A percentile compares a stretch with the other conserved stretches of the same genome.
phyloP scores from a whole-genome alignment of 2,329 filamentous ascomycete genomes.

The Lizonia empirigonia region DNA sequence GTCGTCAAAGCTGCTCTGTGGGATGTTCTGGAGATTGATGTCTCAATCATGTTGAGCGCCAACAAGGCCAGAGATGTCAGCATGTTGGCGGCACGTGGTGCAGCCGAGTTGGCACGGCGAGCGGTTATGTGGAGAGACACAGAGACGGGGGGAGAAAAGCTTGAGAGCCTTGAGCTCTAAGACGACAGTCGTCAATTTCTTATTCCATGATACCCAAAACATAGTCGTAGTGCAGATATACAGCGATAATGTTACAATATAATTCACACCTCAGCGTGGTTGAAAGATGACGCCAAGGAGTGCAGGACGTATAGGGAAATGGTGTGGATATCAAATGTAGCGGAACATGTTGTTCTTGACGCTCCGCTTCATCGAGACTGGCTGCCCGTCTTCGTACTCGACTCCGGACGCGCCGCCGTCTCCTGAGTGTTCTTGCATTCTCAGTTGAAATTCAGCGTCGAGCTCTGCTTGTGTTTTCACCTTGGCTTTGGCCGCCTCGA shows the following conservation, averaged over 20 bases:
- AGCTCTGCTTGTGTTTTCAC: conserved; percentile 65
- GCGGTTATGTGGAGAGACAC: conserved; percentile 7
- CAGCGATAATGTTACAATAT: conserved; percentile 12
- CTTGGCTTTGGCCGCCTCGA: conserved; percentile 27
- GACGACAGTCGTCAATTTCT: conserved; percentile 1
- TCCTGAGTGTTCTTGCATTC: conserved; percentile 69
- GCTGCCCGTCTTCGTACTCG: conserved; percentile 76
- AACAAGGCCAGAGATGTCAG: conserved; percentile 12
- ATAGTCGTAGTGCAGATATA: conserved; percentile 15
- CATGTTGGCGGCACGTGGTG: conserved; percentile 31
- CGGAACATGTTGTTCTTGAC: conserved; percentile 81
- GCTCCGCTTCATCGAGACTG: conserved; percentile 73
- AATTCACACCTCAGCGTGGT: conserved; percentile 1
- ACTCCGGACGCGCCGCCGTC: conserved; percentile 73
- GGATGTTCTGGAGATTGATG: conserved; percentile 28
- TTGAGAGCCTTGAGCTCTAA: conserved; percentile 15
- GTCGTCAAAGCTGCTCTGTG: conserved; percentile 29
- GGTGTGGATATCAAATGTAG: conserved; percentile 57
- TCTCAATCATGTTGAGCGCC: conserved; percentile 20
- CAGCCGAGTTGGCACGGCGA: conserved; percentile 29
- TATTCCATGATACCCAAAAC: conserved; percentile 17
- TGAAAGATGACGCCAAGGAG: neutral
- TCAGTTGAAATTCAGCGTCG: conserved; percentile 69
- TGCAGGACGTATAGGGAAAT: conserved; percentile 1
- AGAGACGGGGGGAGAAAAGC: neutral